These are phyloP conservation scores for Lantana camara DNA, from an alignment of 257 asterid genomes.

Conservation along the genomic window DNA sequence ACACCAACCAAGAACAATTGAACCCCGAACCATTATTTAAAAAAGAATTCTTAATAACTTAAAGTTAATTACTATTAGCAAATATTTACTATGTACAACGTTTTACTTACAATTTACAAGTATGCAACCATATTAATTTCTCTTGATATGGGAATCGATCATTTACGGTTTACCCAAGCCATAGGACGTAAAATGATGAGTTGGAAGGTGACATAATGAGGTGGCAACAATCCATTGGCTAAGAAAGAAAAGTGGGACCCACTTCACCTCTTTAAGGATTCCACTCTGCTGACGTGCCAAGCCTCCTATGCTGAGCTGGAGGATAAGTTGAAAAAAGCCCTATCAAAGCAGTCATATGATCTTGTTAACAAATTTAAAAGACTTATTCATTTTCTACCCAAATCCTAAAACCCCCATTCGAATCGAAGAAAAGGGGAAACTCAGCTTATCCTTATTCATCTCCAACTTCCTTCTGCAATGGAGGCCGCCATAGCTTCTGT, in stretches of 20 bases:
- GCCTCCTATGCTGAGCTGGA: slow-evolving; percentile 33
- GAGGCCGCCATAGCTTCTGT: slow-evolving; percentile 47
- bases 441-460: slow-evolving; percentile 28
- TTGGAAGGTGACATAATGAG: slow-evolving; percentile 21
- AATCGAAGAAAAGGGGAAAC: slow-evolving; percentile 4
- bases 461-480: slow-evolving; percentile 38
- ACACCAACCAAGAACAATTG: too few relatives aligned
- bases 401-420: slow-evolving; percentile 23
- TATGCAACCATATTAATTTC: too few relatives aligned
- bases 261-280: neutral
- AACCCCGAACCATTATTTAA: too few relatives aligned
- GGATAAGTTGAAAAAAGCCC: slow-evolving; percentile 44
- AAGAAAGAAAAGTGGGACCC: slow-evolving; percentile 26
- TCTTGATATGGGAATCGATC: too few relatives aligned
- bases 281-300: slow-evolving; percentile 22
- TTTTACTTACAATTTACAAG: too few relatives aligned
- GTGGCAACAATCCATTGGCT: slow-evolving; percentile 29
- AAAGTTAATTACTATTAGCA: too few relatives aligned
- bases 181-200: neutral
- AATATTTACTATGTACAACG: too few relatives aligned
- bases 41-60: too few relatives aligned
- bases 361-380: neutral
- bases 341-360: slow-evolving; percentile 12
- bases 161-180: too few relatives aligned
- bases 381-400: neutral